Conservation (phyloP, 2,329 filamentous ascomycete species). For the Seiridium cupressi region DNA sequence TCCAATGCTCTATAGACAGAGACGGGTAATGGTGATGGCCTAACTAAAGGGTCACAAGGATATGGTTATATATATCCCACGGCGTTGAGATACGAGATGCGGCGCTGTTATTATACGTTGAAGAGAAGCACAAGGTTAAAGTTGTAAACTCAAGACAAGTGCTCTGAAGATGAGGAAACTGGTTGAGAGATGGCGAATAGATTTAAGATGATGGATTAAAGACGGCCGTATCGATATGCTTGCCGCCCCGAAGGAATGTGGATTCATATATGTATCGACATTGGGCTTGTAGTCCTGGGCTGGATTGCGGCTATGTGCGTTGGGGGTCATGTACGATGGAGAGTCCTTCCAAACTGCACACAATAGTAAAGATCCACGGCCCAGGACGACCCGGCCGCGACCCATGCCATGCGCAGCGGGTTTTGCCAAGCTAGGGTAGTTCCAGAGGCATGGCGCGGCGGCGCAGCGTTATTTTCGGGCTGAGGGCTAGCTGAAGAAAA, state of each 20-base stretch:
- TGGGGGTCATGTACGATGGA: background rate
- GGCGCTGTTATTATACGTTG: too few species aligned
- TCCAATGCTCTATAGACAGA: background rate
- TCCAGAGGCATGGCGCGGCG: slow-evolving; percentile 4
- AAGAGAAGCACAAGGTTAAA: too few species aligned
- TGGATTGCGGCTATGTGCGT: background rate
- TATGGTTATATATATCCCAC: background rate
- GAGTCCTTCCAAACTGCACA: background rate
- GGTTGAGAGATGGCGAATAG: background rate
- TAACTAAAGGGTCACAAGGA: background rate
- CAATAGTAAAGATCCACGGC: background rate
- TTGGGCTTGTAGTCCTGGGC: background rate
- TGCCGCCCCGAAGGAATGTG: background rate
- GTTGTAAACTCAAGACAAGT: too few species aligned
- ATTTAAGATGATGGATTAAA: background rate
- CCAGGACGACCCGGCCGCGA: background rate
- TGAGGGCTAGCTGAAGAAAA: slow-evolving; percentile 1
- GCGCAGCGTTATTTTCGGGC: background rate
- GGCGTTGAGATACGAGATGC: background rate
- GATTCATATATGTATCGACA: slow-evolving; percentile 10
- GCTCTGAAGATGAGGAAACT: too few species aligned
- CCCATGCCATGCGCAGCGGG: background rate
- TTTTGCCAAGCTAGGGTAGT: background rate
- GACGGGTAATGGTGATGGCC: background rate
- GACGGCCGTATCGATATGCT: background rate